Percentiles rank a stretch among this genome's conserved stretches.
These are phyloP conservation scores for Colletotrichum camelliae DNA, from an alignment of 2,329 filamentous ascomycete species.

Conservation along the genomic window DNA sequence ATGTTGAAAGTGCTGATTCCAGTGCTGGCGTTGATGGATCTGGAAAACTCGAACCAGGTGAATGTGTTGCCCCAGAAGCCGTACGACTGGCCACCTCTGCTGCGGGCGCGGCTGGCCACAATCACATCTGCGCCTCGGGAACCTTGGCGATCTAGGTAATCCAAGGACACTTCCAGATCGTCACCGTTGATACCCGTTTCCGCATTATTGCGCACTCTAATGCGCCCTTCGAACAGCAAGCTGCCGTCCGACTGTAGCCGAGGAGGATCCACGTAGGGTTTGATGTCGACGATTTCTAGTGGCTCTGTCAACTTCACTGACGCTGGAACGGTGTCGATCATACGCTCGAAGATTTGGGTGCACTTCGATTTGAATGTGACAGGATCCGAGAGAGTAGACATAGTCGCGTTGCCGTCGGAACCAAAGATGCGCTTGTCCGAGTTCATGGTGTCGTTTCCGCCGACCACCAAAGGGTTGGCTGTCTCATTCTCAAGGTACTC, in stretches of 20 bases:
- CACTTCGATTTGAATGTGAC: conserved; percentile 40
- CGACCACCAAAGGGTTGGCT: conserved; percentile 25
- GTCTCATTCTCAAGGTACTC: conserved; percentile 23
- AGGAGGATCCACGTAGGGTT: conserved; percentile 30
- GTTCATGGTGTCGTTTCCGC: conserved; percentile 22
- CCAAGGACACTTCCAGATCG: background rate
- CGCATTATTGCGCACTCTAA: background rate
- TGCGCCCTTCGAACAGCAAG: conserved; percentile 11
- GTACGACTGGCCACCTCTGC: conserved; percentile 20
- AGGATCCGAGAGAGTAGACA: conserved; percentile 40
- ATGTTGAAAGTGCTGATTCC: conserved; percentile 36
- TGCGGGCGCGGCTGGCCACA: background rate
- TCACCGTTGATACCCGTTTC: background rate
- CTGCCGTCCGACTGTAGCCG: conserved; percentile 26
- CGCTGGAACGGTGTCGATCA: conserved; percentile 38
- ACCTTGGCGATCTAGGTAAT: background rate
- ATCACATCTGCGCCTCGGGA: background rate
- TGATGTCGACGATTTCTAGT: conserved; percentile 33
- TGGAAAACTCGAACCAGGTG: conserved; percentile 32
- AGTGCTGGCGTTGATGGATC: conserved; percentile 23
- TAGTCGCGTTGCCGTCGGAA: conserved; percentile 40
- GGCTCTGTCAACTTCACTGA: conserved; percentile 31
- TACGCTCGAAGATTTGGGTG: conserved; percentile 30
- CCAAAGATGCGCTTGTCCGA: conserved; percentile 25
- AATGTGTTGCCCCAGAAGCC: conserved; percentile 32